phyloP scores from a whole-genome alignment of 176 grass and related monocot genomes.

The Canna indica region DNA sequence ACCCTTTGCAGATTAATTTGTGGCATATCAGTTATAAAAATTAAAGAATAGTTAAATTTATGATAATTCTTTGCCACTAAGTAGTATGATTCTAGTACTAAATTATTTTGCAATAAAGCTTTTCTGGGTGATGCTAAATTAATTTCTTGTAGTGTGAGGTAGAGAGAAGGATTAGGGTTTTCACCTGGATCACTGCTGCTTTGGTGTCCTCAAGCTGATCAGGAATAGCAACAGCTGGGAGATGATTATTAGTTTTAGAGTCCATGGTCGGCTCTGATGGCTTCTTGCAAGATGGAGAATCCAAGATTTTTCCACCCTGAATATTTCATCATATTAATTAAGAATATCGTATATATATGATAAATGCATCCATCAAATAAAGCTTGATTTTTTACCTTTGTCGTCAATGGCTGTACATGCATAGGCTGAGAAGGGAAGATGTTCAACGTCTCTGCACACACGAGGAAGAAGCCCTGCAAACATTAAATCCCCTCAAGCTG shows the following conservation, averaged over 20 bases:
- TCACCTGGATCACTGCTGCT: not conserved
- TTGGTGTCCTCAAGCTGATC: not conserved
- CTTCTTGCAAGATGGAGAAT: not conserved
- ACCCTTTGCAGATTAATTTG: no score
- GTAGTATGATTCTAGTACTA: no score
- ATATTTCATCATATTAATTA: no score
- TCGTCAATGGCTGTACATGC: conserved; percentile 35
- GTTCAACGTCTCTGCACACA: conserved; percentile 57
- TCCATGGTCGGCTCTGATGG: not conserved
- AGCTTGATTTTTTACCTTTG: conserved; percentile 12
- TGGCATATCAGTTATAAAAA: no score
- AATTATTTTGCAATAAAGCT: no score
- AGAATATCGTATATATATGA: no score
- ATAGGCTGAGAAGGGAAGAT: conserved; percentile 75
- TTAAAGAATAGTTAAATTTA: no score
- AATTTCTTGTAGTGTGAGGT: no score
- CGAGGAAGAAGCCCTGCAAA: not conserved
- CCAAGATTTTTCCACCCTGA: not conserved
- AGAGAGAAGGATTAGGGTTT: not conserved
- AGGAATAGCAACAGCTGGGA: not conserved
- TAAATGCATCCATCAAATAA: no score
- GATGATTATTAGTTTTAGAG: no score
- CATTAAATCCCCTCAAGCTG: not conserved
- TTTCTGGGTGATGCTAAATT: no score
- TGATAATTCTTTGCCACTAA: not conserved